Conservation (phyloP, 2,329 filamentous ascomycete genomes). For the Hypocrella siamensis region DNA sequence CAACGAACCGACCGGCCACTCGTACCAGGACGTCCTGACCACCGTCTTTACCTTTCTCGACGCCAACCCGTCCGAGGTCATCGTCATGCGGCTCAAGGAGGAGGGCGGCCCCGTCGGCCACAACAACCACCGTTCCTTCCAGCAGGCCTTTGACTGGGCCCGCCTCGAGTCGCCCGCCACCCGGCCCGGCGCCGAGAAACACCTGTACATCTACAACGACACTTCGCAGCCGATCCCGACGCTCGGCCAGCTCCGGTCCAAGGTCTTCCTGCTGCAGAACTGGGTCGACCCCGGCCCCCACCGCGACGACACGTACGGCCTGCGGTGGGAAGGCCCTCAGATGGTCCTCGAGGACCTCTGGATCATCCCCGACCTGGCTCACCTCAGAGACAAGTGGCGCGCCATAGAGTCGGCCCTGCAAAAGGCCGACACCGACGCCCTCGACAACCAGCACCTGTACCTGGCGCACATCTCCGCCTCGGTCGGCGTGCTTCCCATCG, state of each 20-base stretch:
- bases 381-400: slow-evolving; percentile 30
- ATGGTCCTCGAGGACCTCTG: slow-evolving; percentile 32
- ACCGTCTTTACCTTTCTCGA: slow-evolving; percentile 30
- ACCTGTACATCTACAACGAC: slow-evolving; percentile 19
- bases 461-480: slow-evolving; percentile 31
- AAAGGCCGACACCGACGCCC: slow-evolving; percentile 15
- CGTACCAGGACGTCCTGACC: slow-evolving; percentile 24
- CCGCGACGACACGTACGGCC: slow-evolving; percentile 18
- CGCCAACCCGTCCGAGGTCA: slow-evolving; percentile 25
- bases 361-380: slow-evolving; percentile 24
- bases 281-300: slow-evolving; percentile 17
- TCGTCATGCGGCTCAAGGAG: slow-evolving; percentile 34
- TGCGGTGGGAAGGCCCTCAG: slow-evolving; percentile 26
- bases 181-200: slow-evolving; percentile 15
- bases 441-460: slow-evolving; percentile 22
- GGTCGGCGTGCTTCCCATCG: slow-evolving; percentile 31
- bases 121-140: slow-evolving; percentile 23
- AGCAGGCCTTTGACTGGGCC: slow-evolving; percentile 27
- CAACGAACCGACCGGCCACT: slow-evolving; percentile 26
- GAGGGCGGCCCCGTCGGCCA: slow-evolving; percentile 22
- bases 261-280: slow-evolving; percentile 31
- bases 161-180: slow-evolving; percentile 18
- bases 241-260: slow-evolving; percentile 27
- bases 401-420: slow-evolving; percentile 25
- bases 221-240: slow-evolving; percentile 20